Evolutionary conservation across 257 asterid species (phyloP).

Genomic region (Thymus quinquecostatus): DNA sequence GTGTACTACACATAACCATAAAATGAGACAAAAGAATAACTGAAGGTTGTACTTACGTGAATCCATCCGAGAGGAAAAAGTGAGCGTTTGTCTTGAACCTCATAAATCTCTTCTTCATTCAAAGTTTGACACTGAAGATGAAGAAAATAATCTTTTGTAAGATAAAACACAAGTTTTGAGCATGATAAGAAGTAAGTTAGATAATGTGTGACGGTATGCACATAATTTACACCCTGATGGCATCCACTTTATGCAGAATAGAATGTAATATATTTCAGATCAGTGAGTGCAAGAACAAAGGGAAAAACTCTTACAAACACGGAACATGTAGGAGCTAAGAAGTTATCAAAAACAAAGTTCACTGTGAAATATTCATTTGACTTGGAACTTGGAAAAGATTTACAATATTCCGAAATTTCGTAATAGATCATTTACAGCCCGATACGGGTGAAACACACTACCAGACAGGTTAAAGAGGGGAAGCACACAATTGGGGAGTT

Average conservation of each 20-base stretch:
- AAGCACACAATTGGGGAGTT: neutral
- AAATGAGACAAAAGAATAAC: conserved; percentile 9
- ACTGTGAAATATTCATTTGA: neutral
- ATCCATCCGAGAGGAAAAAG: conserved; percentile 98
- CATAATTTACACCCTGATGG: conserved; percentile 12
- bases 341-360: conserved; percentile 1
- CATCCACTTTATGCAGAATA: neutral
- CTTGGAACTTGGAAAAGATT: conserved; percentile 4
- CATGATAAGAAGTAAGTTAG: conserved; percentile 13
- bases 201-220: conserved; percentile 14
- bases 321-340: conserved; percentile 6
- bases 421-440: conserved; percentile 8
- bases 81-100: conserved; percentile 76
- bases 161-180: neutral
- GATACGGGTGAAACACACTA: neutral
- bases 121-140: conserved; percentile 80
- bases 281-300: neutral
- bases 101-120: conserved; percentile 93
- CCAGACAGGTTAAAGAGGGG: neutral
- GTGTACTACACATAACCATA: conserved; percentile 15
- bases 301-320: neutral
- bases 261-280: conserved; percentile 21
- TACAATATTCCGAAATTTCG: neutral
- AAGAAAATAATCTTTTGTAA: conserved; percentile 31
- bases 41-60: conserved; percentile 66